Evolutionary conservation across 441 rosid genomes (phyloP), one percentile per base, ranked within the genome.

Genomic region (Geranium incanum): DNA sequence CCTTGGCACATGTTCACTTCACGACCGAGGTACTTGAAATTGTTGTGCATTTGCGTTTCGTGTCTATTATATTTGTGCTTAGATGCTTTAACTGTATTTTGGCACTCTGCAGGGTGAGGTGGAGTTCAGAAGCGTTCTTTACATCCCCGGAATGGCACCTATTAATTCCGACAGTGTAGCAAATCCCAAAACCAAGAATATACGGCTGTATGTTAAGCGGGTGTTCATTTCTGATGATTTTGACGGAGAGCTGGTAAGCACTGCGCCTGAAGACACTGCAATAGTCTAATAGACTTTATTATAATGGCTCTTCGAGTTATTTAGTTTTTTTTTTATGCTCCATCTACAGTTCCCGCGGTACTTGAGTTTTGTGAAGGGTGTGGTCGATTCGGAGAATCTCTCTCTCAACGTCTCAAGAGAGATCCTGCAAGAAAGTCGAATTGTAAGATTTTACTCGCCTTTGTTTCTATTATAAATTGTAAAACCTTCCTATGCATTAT

Each of bases 211-310:
- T 74, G 99, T 95, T 69, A 95, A 95, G 83, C 92, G 99, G 36
- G 99, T 95, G 62, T 95, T 95, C 77, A 95, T 95, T 81, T 95
- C 98, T 36, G 98, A 95, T 84, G 99, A 95, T 83, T 95, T 95
- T 81, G 99, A 95, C 80, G 99, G 99, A 74, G 99, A 95, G 78
- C 86, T 95, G 90, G 99, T 95, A 72, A 81, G 97, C 77, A 52
- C 74, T 78, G 63, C 57, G 33, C 12, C 57, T 59, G 8, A 3
- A 52, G 60, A 52, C 16, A 1, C 18, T 52, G 60, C 2, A 52
- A 15, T 13, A 13, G 60, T 13, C 52, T 45, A 45, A 8, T 13
- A 45, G 13, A 13, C 52, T 11, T 1, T 45, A 8, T 45, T 8
- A 9, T 45, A 45, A 8, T 8, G 11, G 52, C 52, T 45, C 33